Percentiles rank a stretch among this genome's conserved stretches.
These are phyloP conservation scores for Simplicillium aogashimaense DNA, from an alignment of 2,329 filamentous ascomycete species.

Conservation along the genomic window DNA sequence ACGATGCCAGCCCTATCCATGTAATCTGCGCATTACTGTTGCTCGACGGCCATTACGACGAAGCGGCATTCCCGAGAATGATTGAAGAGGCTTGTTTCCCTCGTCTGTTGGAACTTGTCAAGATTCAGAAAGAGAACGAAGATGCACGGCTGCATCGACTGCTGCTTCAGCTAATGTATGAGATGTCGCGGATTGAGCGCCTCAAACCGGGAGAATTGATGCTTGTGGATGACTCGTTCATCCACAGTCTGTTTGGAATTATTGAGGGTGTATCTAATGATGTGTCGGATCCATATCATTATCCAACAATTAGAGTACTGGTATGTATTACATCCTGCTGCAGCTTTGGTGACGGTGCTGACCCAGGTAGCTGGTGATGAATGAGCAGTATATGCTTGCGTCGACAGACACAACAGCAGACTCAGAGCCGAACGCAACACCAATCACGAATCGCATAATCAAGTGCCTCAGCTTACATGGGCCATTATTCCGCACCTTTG, in stretches of 20 bases:
- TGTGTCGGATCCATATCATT: constrained; percentile 87
- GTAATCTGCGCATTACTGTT: constrained; percentile 76
- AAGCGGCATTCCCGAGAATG: constrained; percentile 77
- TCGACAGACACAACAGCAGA: constrained; percentile 34
- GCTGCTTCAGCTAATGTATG: constrained; percentile 82
- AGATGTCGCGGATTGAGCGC: constrained; percentile 89
- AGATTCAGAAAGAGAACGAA: constrained; percentile 50
- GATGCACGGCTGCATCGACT: constrained; percentile 68
- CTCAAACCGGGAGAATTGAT: constrained; percentile 66
- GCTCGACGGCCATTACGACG: constrained; percentile 73
- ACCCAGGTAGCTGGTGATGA: constrained; percentile 66
- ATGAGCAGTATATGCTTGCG: constrained; percentile 95
- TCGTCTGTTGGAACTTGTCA: constrained; percentile 73
- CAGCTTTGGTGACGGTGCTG: constrained; percentile 4
- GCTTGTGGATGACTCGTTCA: constrained; percentile 71
- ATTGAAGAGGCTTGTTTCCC: constrained; percentile 76
- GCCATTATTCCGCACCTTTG: constrained; percentile 80
- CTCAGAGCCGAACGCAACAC: constrained; percentile 24
- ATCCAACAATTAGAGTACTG: constrained; percentile 85
- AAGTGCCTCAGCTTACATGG: constrained; percentile 81
- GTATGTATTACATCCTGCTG: constrained; percentile 37
- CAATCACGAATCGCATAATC: constrained; percentile 80
- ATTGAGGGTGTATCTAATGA: constrained; percentile 85
- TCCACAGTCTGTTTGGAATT: constrained; percentile 73
- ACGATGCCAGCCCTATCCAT: constrained; percentile 71